Evolutionary conservation across 805 yeast genomes (phyloP).

Genomic region (Kuraishia ogatae): DNA sequence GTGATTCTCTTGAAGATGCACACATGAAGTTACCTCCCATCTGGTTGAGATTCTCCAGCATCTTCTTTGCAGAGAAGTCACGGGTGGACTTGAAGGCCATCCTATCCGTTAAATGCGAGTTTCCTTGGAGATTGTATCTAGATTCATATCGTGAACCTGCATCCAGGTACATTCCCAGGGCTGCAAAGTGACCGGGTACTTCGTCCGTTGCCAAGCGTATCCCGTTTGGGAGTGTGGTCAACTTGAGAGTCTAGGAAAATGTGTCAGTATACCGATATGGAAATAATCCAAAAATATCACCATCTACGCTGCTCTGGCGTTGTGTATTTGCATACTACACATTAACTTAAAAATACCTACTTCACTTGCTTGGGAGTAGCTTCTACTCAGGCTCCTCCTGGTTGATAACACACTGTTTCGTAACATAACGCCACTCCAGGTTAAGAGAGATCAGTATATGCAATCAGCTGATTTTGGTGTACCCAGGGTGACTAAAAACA

Average conservation of each 20-base stretch:
- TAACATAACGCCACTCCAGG: neutral
- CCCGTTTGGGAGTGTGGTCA: slow-evolving; percentile 44
- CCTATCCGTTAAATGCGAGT: slow-evolving; percentile 78
- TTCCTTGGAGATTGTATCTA: slow-evolving; percentile 47
- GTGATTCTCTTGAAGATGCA: slow-evolving; percentile 83
- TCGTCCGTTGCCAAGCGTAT: slow-evolving; percentile 76
- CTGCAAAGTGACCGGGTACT: slow-evolving; percentile 85
- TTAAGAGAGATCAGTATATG: too few relatives aligned
- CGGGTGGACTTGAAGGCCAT: slow-evolving; percentile 73
- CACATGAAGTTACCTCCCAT: slow-evolving; percentile 94
- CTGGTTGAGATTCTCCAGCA: slow-evolving; percentile 67
- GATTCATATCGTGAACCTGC: slow-evolving; percentile 88
- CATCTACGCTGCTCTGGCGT: too few relatives aligned
- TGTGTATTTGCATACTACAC: neutral
- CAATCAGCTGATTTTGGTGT: too few relatives aligned
- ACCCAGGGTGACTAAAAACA: too few relatives aligned
- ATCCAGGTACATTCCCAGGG: slow-evolving; percentile 79
- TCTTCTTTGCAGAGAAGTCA: slow-evolving; percentile 48
- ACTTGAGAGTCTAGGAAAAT: neutral
- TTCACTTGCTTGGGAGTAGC: neutral
- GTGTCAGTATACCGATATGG: neutral
- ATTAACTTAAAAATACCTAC: neutral
- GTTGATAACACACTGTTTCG: neutral
- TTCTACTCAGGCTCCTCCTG: neutral
- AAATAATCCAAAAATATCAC: neutral